Evolutionary conservation across 2,329 filamentous ascomycete species (phyloP), one percentile per base, ranked within the genome.

Genomic region (Hypoxylon sp.): DNA sequence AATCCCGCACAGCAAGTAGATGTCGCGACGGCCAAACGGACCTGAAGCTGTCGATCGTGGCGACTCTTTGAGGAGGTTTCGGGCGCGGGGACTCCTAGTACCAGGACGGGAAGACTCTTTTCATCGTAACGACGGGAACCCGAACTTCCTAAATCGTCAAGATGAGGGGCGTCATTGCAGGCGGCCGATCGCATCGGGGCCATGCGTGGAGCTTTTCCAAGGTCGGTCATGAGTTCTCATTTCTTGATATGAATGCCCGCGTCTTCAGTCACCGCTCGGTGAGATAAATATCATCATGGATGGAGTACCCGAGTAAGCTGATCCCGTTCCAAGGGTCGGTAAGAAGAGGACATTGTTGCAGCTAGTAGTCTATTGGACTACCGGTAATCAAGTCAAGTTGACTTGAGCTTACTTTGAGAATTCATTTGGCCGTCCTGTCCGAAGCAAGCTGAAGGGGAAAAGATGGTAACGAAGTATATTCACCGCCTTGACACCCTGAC

Each of bases 191-290:
- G 46, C 56, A 60, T 50, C 63, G 70, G 25, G 74, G 63, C 27
- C 71, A 75, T 19, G 53, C 69, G 16, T 73, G 61, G 65, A 71
- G 68, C 63, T 73, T 74, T 63, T 73, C 68, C 53, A 74, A 71
- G 71, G 73, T 73, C 69, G 56, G 69, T 43, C 12, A 16, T 45
- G 53, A 11, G 55, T 34, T 45, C 45, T 59, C 41, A 23, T 63
- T 59, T 48, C 32, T 57, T 46, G 32, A 39, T 23, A 23, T 57
- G n/a, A 59, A 32, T 46, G 12, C 48, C 25, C 39, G 11, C 41
- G 23, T 59, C 46, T 58, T 39, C 21, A n/a, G 58, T 46, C 14
- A 58, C 30, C 39, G 48, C 21, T 43, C 52, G 53, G 53, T 7
- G 32, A 55, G 37, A 39, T 47, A 29, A 27, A 60, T 9, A 12